A percentile compares a stretch with the other conserved stretches of the same genome.
Evolutionary conservation across 495 filamentous ascomycete species (phyloP).

Genomic region (Talaromyces stipitatus): DNA sequence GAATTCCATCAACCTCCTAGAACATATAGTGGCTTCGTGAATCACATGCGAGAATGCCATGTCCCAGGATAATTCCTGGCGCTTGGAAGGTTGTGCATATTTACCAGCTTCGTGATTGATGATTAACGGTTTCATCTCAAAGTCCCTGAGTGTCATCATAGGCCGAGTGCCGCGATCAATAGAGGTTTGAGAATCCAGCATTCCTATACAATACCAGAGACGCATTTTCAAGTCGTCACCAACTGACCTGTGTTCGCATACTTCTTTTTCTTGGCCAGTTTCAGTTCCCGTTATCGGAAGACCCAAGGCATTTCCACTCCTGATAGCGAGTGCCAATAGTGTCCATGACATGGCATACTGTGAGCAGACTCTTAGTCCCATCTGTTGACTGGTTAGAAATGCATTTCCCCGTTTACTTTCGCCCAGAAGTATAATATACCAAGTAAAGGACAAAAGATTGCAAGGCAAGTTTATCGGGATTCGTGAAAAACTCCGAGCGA

Average conservation of each 20-base stretch:
- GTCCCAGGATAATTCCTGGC: constrained; percentile 7
- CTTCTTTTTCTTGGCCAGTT: too few relatives aligned
- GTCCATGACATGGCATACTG: not conserved
- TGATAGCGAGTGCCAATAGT: not conserved
- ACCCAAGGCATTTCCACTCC: not conserved
- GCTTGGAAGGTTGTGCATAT: not conserved
- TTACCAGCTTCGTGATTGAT: not conserved
- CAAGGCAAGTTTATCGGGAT: constrained; percentile 46
- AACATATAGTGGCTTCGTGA: constrained; percentile 16
- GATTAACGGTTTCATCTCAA: not conserved
- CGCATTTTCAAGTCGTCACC: constrained; percentile 10
- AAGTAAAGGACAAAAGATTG: constrained; percentile 50
- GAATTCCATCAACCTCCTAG: constrained; percentile 19
- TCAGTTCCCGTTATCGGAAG: not conserved
- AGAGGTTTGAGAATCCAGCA: constrained; percentile 27
- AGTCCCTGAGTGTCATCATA: constrained; percentile 19
- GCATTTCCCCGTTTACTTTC: not conserved
- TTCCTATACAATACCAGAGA: constrained; percentile 25
- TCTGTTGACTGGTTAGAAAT: not conserved
- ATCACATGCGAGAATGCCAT: constrained; percentile 23
- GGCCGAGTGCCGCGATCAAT: constrained; percentile 30
- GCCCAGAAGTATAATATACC: constrained; percentile 15
- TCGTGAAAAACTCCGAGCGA: constrained; percentile 43
- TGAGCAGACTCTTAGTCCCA: not conserved
- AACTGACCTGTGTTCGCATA: not conserved